Conservation (phyloP, 108 stramenopile genomes). For the Conticribra guillardii region DNA sequence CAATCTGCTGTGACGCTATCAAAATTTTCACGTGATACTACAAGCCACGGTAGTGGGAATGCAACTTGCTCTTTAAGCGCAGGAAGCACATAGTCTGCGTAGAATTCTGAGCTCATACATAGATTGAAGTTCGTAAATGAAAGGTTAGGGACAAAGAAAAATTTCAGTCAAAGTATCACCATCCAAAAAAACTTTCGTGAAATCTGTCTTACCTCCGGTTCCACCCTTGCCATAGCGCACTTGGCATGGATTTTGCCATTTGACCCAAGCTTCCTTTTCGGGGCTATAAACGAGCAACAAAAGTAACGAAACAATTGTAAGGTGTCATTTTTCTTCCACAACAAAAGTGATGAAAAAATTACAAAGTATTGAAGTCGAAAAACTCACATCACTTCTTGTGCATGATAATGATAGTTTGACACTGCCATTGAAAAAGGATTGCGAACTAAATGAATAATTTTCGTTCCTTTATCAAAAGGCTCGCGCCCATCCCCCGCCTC, state of each 20-base stretch:
- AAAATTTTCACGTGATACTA: slow-evolving; percentile 11
- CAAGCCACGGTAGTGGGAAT: not conserved
- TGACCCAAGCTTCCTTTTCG: slow-evolving; percentile 5
- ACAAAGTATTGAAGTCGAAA: too few species aligned
- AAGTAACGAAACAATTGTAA: too few species aligned
- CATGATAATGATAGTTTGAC: slow-evolving; percentile 33
- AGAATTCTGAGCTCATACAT: not conserved
- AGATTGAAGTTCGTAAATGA: not conserved
- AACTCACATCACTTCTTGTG: slow-evolving; percentile 14
- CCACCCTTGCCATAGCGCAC: slow-evolving; percentile 2
- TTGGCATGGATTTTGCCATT: slow-evolving; percentile 26
- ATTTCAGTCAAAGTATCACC: too few species aligned
- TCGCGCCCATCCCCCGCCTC: not conserved
- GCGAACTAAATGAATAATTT: slow-evolving; percentile 23
- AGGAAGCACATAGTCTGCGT: slow-evolving; percentile 18
- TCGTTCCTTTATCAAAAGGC: slow-evolving; percentile 15
- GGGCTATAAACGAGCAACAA: too few species aligned
- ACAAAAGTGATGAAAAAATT: too few species aligned
- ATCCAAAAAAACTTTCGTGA: not conserved
- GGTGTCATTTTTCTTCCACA: too few species aligned
- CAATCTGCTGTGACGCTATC: slow-evolving; percentile 18
- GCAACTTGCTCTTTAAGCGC: not conserved
- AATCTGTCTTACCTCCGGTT: not conserved
- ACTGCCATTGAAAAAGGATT: slow-evolving; percentile 33
- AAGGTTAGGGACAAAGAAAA: too few species aligned